Evolutionary conservation across 2,329 filamentous ascomycete species (phyloP).

Genomic region (Phialophora expanda): DNA sequence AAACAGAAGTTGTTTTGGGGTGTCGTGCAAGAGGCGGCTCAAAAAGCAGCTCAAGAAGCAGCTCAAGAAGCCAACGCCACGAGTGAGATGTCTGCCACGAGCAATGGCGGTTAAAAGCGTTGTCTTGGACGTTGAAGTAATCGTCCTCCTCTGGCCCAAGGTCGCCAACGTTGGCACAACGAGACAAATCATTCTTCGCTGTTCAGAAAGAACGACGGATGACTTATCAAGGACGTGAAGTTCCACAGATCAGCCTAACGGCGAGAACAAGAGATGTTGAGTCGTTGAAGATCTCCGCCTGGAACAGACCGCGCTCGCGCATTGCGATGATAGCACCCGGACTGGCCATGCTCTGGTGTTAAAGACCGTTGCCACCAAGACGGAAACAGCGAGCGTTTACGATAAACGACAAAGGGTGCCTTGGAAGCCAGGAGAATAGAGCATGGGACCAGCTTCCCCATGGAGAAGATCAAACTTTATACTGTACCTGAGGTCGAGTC

Average conservation of each 20-base stretch:
- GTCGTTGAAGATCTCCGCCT: not conserved
- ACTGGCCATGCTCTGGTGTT: not conserved
- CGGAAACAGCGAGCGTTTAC: not conserved
- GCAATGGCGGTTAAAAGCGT: conserved; percentile 15
- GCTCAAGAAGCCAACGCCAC: conserved; percentile 27
- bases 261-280: not conserved
- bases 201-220: not conserved
- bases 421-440: not conserved
- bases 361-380: not conserved
- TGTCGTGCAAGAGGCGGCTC: conserved; percentile 43
- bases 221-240: not conserved
- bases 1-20: conserved; percentile 58
- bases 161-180: not conserved
- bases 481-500: not conserved
- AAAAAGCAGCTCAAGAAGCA: conserved; percentile 30
- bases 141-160: not conserved
- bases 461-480: not conserved
- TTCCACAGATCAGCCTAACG: not conserved
- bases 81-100: conserved; percentile 17
- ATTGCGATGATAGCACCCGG: not conserved
- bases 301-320: not conserved
- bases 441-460: not conserved
- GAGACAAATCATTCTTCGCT: not conserved
- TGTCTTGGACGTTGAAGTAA: not conserved
- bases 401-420: not conserved